Conservation (phyloP, 306 rosid genomes). For the Lagenaria siceraria region DNA sequence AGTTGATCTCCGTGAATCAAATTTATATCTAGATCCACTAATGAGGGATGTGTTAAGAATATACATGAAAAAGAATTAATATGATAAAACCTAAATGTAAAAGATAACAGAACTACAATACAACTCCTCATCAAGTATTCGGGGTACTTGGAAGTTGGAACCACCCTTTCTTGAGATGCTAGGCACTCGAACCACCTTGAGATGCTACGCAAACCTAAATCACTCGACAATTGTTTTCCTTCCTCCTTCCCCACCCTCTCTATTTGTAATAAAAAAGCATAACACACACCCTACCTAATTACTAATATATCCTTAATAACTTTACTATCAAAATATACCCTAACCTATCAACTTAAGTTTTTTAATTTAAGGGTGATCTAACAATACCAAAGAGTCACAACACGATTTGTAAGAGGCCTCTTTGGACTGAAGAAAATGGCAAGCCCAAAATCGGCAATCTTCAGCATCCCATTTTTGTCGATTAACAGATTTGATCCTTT, state of each 20-base stretch:
- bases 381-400: conserved; percentile 53
- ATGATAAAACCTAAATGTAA: too few species aligned
- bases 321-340: not conserved
- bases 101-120: too few species aligned
- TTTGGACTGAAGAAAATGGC: conserved; percentile 47
- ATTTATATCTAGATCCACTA: not conserved
- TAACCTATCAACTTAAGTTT: not conserved
- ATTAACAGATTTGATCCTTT: conserved; percentile 83
- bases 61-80: not conserved
- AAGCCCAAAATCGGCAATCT: conserved; percentile 91
- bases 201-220: too few species aligned
- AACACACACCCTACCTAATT: too few species aligned
- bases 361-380: not conserved
- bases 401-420: conserved; percentile 66
- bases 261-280: too few species aligned
- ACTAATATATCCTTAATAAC: too few species aligned
- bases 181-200: too few species aligned
- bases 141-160: too few species aligned
- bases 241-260: too few species aligned
- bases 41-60: not conserved
- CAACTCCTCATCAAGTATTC: too few species aligned
- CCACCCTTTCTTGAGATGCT: too few species aligned
- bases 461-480: conserved; percentile 64
- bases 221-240: too few species aligned
- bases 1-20: not conserved